Percentiles rank a stretch among this genome's conserved stretches.
These are phyloP conservation scores for Umbelopsis vinacea DNA, from an alignment of 192 early-diverging fungal species.

Conservation along the genomic window DNA sequence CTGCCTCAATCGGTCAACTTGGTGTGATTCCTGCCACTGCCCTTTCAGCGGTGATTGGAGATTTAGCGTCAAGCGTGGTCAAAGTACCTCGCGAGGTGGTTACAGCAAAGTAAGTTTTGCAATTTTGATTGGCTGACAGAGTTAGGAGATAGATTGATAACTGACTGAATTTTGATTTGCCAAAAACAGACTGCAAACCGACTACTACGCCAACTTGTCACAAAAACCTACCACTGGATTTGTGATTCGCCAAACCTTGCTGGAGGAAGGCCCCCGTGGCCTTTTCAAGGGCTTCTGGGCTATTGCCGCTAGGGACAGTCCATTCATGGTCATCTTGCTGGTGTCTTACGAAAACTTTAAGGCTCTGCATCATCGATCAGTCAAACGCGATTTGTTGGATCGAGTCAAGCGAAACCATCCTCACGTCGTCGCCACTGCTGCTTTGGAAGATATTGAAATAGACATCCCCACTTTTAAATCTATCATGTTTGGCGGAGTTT, in stretches of 20 bases:
- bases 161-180: constrained; percentile 16
- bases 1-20: constrained; percentile 35
- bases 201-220: constrained; percentile 50
- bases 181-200: constrained; percentile 61
- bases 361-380: constrained; percentile 58
- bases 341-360: constrained; percentile 79
- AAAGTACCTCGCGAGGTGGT: constrained; percentile 81
- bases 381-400: constrained; percentile 34
- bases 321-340: constrained; percentile 81
- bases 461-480: constrained; percentile 69
- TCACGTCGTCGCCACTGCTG: constrained; percentile 48
- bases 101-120: constrained; percentile 54
- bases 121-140: neutral
- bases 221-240: constrained; percentile 44
- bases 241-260: constrained; percentile 59
- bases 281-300: constrained; percentile 75
- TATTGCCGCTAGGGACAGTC: constrained; percentile 72
- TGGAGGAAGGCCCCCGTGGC: constrained; percentile 62
- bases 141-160: constrained; percentile 12
- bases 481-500: constrained; percentile 73
- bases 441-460: constrained; percentile 58
- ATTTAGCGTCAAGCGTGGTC: constrained; percentile 71
- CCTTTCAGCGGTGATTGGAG: constrained; percentile 71
- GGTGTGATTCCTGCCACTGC: constrained; percentile 67
- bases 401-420: constrained; percentile 22